phyloP scores from a whole-genome alignment of 2,329 filamentous ascomycete genomes.

The Sporothrix humicola region DNA sequence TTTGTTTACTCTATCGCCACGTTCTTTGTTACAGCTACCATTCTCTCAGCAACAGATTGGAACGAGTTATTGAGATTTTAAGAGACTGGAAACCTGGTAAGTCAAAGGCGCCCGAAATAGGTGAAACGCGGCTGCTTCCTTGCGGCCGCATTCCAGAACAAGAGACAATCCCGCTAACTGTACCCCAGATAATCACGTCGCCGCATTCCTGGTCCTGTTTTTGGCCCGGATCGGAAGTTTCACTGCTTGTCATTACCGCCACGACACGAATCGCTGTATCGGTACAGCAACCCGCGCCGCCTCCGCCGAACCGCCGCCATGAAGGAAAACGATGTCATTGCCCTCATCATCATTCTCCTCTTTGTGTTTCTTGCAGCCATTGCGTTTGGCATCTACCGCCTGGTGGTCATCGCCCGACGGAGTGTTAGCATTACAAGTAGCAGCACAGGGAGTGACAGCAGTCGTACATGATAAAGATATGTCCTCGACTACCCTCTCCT shows the following conservation, averaged over 20 bases:
- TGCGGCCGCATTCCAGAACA: constrained; percentile 20
- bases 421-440: constrained; percentile 49
- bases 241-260: background rate
- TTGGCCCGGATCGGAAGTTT: background rate
- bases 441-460: constrained; percentile 38
- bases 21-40: too few relatives aligned
- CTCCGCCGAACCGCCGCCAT: constrained; percentile 49
- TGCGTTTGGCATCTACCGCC: constrained; percentile 67
- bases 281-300: background rate
- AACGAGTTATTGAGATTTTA: too few relatives aligned
- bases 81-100: background rate
- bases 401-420: constrained; percentile 59
- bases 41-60: too few relatives aligned
- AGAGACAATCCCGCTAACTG: background rate
- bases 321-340: constrained; percentile 71
- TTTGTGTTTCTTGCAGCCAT: constrained; percentile 67
- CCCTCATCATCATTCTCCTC: constrained; percentile 70
- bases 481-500: background rate
- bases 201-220: constrained; percentile 8
- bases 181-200: background rate
- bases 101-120: background rate
- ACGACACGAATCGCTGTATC: background rate
- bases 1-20: too few relatives aligned
- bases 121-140: background rate
- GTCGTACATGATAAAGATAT: constrained; percentile 1